phyloP scores from a whole-genome alignment of 2,329 filamentous ascomycete genomes.

The Daldinia sp. region DNA sequence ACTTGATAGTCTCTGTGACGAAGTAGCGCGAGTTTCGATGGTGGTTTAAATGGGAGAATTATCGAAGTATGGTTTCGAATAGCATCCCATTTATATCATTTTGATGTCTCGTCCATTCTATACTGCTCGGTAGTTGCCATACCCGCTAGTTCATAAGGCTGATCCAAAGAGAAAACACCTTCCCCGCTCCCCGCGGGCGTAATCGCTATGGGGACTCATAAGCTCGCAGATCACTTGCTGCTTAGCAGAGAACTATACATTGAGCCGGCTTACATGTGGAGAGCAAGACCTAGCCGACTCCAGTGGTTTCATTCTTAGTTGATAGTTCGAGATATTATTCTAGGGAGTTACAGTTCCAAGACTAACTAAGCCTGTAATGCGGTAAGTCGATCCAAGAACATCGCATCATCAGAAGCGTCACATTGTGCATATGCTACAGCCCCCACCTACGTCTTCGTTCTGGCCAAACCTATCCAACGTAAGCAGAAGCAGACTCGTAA shows the following conservation, averaged over 20 bases:
- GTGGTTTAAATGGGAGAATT: background rate
- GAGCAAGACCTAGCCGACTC: background rate
- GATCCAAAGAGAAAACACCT: background rate
- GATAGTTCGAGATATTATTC: background rate
- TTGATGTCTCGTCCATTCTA: background rate
- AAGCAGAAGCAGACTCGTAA: background rate
- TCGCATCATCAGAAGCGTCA: background rate
- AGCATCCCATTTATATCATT: slow-evolving; percentile 4
- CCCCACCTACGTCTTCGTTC: slow-evolving; percentile 4
- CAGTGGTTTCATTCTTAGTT: background rate
- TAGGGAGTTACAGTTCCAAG: background rate
- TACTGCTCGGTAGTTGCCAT: background rate
- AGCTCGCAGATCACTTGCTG: background rate
- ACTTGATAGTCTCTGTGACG: background rate
- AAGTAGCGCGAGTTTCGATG: background rate
- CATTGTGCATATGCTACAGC: background rate
- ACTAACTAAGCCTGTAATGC: background rate
- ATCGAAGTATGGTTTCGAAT: background rate
- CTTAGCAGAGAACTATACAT: slow-evolving; percentile 1
- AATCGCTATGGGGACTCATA: slow-evolving; percentile 1
- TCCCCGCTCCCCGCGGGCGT: background rate
- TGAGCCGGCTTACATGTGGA: slow-evolving; percentile 10
- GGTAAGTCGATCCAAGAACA: background rate
- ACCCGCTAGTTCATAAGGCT: background rate
- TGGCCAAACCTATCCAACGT: background rate